Evolutionary conservation across 805 yeast species (phyloP).

Genomic region (Nakazawaea ishiwadae): DNA sequence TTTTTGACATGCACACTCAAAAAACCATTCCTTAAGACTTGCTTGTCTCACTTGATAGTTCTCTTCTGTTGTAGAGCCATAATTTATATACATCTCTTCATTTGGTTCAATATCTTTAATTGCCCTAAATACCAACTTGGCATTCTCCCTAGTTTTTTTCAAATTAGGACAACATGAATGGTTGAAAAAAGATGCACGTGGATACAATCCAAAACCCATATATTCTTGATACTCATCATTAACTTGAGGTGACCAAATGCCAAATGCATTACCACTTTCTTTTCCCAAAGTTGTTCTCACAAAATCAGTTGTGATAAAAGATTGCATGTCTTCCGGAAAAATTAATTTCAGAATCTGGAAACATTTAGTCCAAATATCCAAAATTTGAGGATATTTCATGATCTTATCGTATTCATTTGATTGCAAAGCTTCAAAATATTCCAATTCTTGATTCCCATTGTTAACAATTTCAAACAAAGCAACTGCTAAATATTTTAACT

Average conservation of each 20-base stretch:
- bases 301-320: slow-evolving; percentile 29
- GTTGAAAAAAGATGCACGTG: slow-evolving; percentile 63
- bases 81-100: slow-evolving; percentile 55
- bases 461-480: slow-evolving; percentile 24
- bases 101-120: slow-evolving; percentile 32
- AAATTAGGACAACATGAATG: slow-evolving; percentile 63
- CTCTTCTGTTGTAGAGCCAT: slow-evolving; percentile 47
- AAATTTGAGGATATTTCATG: slow-evolving; percentile 38
- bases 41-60: slow-evolving; percentile 34
- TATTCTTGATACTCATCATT: slow-evolving; percentile 38
- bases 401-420: slow-evolving; percentile 47
- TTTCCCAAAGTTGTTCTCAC: slow-evolving; percentile 49
- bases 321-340: slow-evolving; percentile 30
- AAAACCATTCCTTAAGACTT: slow-evolving; percentile 52
- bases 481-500: slow-evolving; percentile 42
- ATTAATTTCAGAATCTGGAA: slow-evolving; percentile 42
- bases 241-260: slow-evolving; percentile 49
- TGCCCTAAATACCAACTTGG: slow-evolving; percentile 39
- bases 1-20: slow-evolving; percentile 46
- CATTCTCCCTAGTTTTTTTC: slow-evolving; percentile 35
- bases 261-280: slow-evolving; percentile 66
- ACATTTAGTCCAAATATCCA: slow-evolving; percentile 41
- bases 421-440: slow-evolving; percentile 39
- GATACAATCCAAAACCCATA: slow-evolving; percentile 56
- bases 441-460: slow-evolving; percentile 20